These are phyloP conservation scores for Aspergillus ostianus DNA, from an alignment of 495 filamentous ascomycete genomes.

Conservation along the genomic window DNA sequence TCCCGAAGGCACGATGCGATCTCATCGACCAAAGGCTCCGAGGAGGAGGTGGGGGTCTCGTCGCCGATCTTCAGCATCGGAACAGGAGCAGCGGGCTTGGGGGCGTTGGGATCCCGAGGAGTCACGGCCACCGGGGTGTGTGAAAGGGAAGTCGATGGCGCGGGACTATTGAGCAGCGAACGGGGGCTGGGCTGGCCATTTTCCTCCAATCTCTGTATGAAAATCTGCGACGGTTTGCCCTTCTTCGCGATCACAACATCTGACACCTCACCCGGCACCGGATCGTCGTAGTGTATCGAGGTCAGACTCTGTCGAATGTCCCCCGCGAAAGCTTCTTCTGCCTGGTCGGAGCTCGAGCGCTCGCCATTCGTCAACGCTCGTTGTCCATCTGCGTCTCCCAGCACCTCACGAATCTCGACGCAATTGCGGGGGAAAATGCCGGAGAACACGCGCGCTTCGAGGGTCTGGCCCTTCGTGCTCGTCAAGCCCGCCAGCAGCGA, in stretches of 20 bases:
- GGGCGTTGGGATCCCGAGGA: slow-evolving; percentile 53
- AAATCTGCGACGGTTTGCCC: slow-evolving; percentile 42
- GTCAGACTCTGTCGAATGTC: slow-evolving; percentile 30
- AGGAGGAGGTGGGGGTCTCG: slow-evolving; percentile 82
- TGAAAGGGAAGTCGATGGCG: slow-evolving; percentile 31
- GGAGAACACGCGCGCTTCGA: slow-evolving; percentile 93
- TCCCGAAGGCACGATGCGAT: slow-evolving; percentile 94
- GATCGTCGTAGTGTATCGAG: slow-evolving; percentile 30
- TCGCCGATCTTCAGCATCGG: slow-evolving; percentile 97
- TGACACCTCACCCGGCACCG: slow-evolving; percentile 31
- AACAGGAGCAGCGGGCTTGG: slow-evolving; percentile 85
- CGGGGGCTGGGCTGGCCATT: slow-evolving; percentile 31
- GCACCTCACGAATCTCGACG: slow-evolving; percentile 78
- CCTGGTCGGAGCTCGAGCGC: slow-evolving; percentile 25
- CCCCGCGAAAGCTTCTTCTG: slow-evolving; percentile 17
- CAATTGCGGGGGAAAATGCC: slow-evolving; percentile 94
- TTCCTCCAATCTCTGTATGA: slow-evolving; percentile 40
- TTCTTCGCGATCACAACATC: slow-evolving; percentile 43
- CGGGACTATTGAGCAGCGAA: slow-evolving; percentile 25
- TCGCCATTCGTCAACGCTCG: slow-evolving; percentile 36
- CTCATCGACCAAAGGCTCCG: slow-evolving; percentile 94
- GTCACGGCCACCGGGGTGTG: slow-evolving; percentile 35
- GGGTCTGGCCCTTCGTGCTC: slow-evolving; percentile 83
- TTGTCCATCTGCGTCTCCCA: slow-evolving; percentile 56
- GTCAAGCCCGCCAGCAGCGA: slow-evolving; percentile 91